A percentile compares a stretch with the other conserved stretches of the same genome.
Evolutionary conservation across 805 yeast genomes (phyloP).

Genomic region (Candida multigemmis): DNA sequence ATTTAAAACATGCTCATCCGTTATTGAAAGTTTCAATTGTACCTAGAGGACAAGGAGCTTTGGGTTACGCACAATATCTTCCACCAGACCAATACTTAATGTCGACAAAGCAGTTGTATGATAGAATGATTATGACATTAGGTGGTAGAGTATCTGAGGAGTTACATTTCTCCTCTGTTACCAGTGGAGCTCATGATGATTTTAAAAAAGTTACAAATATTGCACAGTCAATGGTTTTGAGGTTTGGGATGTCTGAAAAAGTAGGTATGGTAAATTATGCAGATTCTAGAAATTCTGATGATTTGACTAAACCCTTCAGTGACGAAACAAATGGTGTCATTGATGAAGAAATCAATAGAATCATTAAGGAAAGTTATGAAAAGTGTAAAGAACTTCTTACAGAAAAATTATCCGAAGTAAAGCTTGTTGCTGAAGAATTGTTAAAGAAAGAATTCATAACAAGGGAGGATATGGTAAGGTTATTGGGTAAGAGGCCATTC

Average conservation of each 20-base stretch:
- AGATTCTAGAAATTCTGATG: slow-evolving; percentile 39
- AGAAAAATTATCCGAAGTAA: slow-evolving; percentile 54
- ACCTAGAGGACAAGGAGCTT: slow-evolving; percentile 90
- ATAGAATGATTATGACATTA: slow-evolving; percentile 87
- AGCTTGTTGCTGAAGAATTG: slow-evolving; percentile 65
- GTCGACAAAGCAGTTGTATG: slow-evolving; percentile 64
- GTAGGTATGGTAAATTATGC: slow-evolving; percentile 60
- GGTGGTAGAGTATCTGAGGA: slow-evolving; percentile 94
- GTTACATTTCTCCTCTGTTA: slow-evolving; percentile 75
- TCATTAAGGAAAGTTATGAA: slow-evolving; percentile 57
- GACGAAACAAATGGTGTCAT: slow-evolving; percentile 66
- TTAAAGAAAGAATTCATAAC: slow-evolving; percentile 69
- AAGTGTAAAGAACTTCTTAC: slow-evolving; percentile 49
- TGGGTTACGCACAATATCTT: slow-evolving; percentile 92
- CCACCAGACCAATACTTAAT: slow-evolving; percentile 84
- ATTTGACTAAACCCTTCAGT: slow-evolving; percentile 68
- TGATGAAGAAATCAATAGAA: slow-evolving; percentile 59
- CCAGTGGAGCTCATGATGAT: slow-evolving; percentile 90
- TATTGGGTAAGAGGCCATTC: slow-evolving; percentile 73
- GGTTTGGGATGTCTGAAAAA: slow-evolving; percentile 78
- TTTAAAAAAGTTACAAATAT: slow-evolving; percentile 84
- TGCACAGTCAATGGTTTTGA: slow-evolving; percentile 85
- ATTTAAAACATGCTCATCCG: slow-evolving; percentile 79
- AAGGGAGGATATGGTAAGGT: slow-evolving; percentile 68
- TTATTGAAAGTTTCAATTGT: slow-evolving; percentile 86